A percentile compares a stretch with the other conserved stretches of the same genome.
phyloP scores from a whole-genome alignment of 257 asterid species.

The Forsythia suspensa region DNA sequence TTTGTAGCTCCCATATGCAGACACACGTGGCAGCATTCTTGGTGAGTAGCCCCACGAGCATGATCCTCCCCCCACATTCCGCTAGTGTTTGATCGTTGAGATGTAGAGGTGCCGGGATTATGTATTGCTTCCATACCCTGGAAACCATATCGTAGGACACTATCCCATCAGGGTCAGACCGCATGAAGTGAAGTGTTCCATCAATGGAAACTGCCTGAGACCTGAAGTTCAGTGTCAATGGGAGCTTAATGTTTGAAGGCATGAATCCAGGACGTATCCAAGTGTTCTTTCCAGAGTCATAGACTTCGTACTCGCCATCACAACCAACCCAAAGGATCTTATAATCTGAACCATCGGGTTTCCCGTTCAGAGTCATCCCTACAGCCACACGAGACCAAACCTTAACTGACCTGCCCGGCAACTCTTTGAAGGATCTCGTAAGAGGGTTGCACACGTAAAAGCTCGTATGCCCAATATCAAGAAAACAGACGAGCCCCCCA shows the following conservation, averaged over 20 bases:
- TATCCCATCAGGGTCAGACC: constrained; percentile 80
- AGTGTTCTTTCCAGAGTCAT: constrained; percentile 51
- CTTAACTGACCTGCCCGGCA: constrained; percentile 76
- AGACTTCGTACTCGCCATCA: constrained; percentile 82
- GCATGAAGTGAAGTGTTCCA: constrained; percentile 69
- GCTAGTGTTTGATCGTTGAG: constrained; percentile 74
- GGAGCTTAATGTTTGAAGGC: constrained; percentile 63
- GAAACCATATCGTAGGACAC: constrained; percentile 64
- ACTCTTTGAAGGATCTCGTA: constrained; percentile 72
- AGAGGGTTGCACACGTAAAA: constrained; percentile 87
- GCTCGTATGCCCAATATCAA: constrained; percentile 74
- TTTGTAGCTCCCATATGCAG: constrained; percentile 98
- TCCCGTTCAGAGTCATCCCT: constrained; percentile 64
- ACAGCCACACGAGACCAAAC: constrained; percentile 95
- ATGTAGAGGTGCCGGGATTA: constrained; percentile 67
- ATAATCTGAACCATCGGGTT: constrained; percentile 50
- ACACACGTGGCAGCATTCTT: constrained; percentile 96
- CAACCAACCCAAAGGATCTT: constrained; percentile 80
- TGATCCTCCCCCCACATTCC: constrained; percentile 69
- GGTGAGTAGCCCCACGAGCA: constrained; percentile 89
- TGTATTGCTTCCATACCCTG: constrained; percentile 69
- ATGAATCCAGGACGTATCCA: constrained; percentile 72
- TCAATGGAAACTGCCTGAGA: constrained; percentile 70
- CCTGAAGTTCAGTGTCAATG: constrained; percentile 78
- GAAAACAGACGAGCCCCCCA: constrained; percentile 98